Base-by-base conservation (phyloP, 495 filamentous ascomycete species). In the Trichoderma parareesei region DNA sequence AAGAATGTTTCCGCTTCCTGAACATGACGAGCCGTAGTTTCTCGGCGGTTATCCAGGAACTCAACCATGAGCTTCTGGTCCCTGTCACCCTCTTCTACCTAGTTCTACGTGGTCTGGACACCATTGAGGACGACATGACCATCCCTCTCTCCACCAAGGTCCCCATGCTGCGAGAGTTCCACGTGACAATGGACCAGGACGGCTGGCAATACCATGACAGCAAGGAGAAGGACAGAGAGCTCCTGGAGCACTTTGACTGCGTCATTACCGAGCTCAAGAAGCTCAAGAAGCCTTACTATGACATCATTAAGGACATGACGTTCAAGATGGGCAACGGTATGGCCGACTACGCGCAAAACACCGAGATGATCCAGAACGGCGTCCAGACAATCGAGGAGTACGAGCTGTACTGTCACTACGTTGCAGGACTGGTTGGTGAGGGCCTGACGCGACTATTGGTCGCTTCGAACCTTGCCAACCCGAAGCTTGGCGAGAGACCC, bases 91-190 rank as follows among this genome's bases (percentile, higher is more conserved):
- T 98, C n/a, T 98, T 98, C 83, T 98, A 98, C 77, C 81, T 98
- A 43, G 85, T 89, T 42, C 82, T 98, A 14, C 88, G 94, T 61
- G 95, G 89, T 9, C 82, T 98, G 59, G 94, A 98, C 73, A 98
- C 94, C 20, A 91, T 98, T 65, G 94, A 98, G 76, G 94, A 98
- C 82, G 94, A 98, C 75, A 98, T 97, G 85, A 96, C 94, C 4
- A 87, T 98, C 63, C 80, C 87, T 1, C 76, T 92, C 10, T 80
- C 81, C 64, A 85, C 82, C 67, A 98, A 98, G 79, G 93, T 94
- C 74, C 91, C 92, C 4, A 76, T 97, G 49, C 79, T 98, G 41
- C 83, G 94, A 41, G 79, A 88, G 46, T 98, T 98, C 76, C 79
- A 92, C 70, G 77, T 88, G 64, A 78, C 86, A 69, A 77, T 96